These are phyloP conservation scores for Iris macrosiphon DNA, from an alignment of 106 monocot species.

Conservation along the genomic window DNA sequence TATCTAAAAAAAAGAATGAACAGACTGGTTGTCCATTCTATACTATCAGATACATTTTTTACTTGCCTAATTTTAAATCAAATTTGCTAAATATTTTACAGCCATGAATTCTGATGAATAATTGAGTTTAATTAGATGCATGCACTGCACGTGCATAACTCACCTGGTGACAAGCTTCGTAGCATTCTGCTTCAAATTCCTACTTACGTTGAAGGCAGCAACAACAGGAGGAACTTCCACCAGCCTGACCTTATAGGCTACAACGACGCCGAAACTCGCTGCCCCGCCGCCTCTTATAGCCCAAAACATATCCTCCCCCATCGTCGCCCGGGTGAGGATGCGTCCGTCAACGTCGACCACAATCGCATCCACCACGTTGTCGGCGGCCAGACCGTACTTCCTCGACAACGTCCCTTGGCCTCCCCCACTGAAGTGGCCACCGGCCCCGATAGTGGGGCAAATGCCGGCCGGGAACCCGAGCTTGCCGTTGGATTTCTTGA, in stretches of 20 bases:
- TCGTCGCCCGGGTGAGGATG: slow-evolving; percentile 27
- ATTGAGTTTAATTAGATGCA: too few relatives aligned
- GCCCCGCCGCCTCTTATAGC: slow-evolving; percentile 54
- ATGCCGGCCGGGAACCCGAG: slow-evolving; percentile 36
- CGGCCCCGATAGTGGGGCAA: slow-evolving; percentile 39
- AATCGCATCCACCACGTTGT: slow-evolving; percentile 37
- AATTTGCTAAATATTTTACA: too few relatives aligned
- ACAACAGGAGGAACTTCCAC: slow-evolving; percentile 38
- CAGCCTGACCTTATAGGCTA: slow-evolving; percentile 35
- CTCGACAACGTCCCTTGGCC: slow-evolving; percentile 38
- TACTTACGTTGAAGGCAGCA: slow-evolving; percentile 22
- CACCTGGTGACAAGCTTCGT: slow-evolving; percentile 13
- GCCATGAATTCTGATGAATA: too few relatives aligned
- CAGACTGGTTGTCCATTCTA: too few relatives aligned
- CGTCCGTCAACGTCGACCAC: slow-evolving; percentile 27
- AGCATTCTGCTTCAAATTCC: slow-evolving; percentile 24
- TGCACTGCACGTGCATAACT: too few relatives aligned
- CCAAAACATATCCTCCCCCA: slow-evolving; percentile 79
- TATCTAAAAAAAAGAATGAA: too few relatives aligned
- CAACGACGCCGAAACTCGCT: slow-evolving; percentile 42
- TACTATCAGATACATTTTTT: too few relatives aligned
- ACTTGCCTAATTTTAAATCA: too few relatives aligned
- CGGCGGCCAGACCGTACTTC: slow-evolving; percentile 32
- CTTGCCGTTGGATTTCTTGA: slow-evolving; percentile 3
- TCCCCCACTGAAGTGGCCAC: slow-evolving; percentile 49